Evolutionary conservation across 139 green algal genomes (phyloP).

Genomic region (Marvania coccoides): DNA sequence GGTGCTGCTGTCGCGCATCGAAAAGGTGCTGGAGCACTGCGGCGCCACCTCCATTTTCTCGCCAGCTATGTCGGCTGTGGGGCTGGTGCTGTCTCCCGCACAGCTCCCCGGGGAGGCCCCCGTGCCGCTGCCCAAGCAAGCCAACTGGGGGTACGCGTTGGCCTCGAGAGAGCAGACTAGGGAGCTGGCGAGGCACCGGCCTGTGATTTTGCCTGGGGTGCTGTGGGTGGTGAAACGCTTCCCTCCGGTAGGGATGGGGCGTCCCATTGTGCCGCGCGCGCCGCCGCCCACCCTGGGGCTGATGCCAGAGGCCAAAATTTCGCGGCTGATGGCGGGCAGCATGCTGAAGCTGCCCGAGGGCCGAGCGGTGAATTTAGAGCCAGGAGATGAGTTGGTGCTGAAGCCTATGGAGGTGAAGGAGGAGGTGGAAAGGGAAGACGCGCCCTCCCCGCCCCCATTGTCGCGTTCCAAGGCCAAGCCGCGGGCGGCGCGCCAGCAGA

Average conservation of each 20-base stretch:
- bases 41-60: neutral
- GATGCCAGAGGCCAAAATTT: no score
- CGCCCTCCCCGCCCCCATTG: no score
- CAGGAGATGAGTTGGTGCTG: no score
- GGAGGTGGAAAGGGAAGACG: no score
- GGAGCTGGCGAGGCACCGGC: neutral
- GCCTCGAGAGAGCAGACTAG: neutral
- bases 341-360: no score
- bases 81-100: neutral
- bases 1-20: constrained; percentile 25
- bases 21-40: constrained; percentile 13
- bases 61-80: neutral
- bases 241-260: no score
- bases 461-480: no score
- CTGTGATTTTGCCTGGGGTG: neutral
- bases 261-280: no score
- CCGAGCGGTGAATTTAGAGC: no score
- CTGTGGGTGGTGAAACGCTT: neutral
- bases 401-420: no score
- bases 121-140: neutral
- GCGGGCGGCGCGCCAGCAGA: neutral
- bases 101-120: neutral
- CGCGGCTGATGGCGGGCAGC: no score
- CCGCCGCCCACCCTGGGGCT: no score
- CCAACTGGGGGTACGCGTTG: constrained; percentile 17